Percentiles rank a stretch among this genome's conserved stretches.
Evolutionary conservation across 805 yeast species (phyloP).

Genomic region (Priceomyces haplophilus): DNA sequence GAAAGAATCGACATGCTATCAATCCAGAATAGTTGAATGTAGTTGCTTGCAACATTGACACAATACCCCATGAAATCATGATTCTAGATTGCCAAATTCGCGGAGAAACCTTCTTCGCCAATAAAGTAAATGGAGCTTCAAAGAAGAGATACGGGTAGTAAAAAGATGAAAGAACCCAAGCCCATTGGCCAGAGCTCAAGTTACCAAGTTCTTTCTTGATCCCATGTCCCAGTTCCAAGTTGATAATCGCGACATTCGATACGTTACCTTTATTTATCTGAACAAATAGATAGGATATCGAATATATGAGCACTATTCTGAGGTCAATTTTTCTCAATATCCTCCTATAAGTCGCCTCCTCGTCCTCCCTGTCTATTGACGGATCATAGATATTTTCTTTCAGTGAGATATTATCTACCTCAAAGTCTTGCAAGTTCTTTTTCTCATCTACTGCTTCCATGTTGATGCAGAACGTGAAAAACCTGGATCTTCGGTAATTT

Average conservation of each 20-base stretch:
- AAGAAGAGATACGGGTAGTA: constrained; percentile 3
- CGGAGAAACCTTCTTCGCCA: constrained; percentile 2
- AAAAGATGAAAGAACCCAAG: constrained; percentile 4
- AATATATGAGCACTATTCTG: constrained; percentile 10
- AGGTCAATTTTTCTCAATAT: constrained; percentile 10
- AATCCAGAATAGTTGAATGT: constrained; percentile 19
- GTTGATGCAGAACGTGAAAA: too few relatives aligned
- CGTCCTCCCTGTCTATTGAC: constrained; percentile 2
- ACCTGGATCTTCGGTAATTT: too few relatives aligned
- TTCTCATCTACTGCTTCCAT: not conserved
- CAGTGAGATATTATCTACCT: not conserved
- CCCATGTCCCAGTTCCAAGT: constrained; percentile 2
- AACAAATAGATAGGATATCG: constrained; percentile 11
- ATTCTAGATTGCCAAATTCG: constrained; percentile 4
- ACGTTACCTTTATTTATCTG: constrained; percentile 13
- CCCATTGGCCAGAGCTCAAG: constrained; percentile 2
- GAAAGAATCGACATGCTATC: constrained; percentile 17
- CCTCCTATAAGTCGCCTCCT: not conserved
- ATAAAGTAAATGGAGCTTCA: constrained; percentile 4
- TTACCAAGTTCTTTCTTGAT: constrained; percentile 6
- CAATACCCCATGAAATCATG: constrained; percentile 26
- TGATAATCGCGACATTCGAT: constrained; percentile 8
- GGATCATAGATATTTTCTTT: not conserved
- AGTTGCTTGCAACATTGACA: constrained; percentile 24
- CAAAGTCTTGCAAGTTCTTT: not conserved